Percentiles rank a stretch among this genome's conserved stretches.
phyloP scores from a whole-genome alignment of 371 early-diverging fungal species.

The Rhizopus sp. region DNA sequence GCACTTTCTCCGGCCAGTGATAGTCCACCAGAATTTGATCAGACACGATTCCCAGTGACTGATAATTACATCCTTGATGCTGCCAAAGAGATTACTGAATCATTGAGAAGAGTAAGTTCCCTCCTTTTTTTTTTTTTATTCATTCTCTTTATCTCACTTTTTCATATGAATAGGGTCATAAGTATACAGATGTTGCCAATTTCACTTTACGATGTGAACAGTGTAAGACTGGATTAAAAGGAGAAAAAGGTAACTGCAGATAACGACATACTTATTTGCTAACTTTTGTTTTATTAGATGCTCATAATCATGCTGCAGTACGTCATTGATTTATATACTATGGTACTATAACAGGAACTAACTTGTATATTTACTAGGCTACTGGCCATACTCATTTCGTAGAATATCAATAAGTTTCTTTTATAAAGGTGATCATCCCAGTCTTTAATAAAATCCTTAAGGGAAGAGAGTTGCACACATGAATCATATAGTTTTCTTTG shows the following conservation, averaged over 20 bases:
- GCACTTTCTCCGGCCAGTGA: slow-evolving; percentile 50
- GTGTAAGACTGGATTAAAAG: slow-evolving; percentile 54
- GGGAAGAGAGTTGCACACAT: too few relatives aligned
- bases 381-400: slow-evolving; percentile 35
- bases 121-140: not conserved
- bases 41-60: slow-evolving; percentile 46
- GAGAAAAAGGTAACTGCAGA: slow-evolving; percentile 53
- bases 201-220: slow-evolving; percentile 58
- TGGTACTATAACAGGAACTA: not conserved
- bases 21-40: slow-evolving; percentile 55
- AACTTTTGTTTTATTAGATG: slow-evolving; percentile 19
- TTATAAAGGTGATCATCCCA: too few relatives aligned
- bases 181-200: slow-evolving; percentile 60
- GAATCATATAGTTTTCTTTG: too few relatives aligned
- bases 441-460: too few relatives aligned
- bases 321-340: too few relatives aligned
- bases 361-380: slow-evolving; percentile 5
- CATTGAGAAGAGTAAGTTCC: slow-evolving; percentile 42
- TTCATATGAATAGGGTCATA: slow-evolving; percentile 41
- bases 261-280: not conserved
- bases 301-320: slow-evolving; percentile 34
- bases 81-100: slow-evolving; percentile 42
- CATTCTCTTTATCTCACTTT: not conserved
- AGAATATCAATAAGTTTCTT: slow-evolving; percentile 26
- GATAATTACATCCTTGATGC: slow-evolving; percentile 40